A percentile compares a stretch with the other conserved stretches of the same genome.
These are phyloP conservation scores for Ceratobasidium sp. DNA, from an alignment of 1,284 basidiomycete genomes.

Conservation along the genomic window DNA sequence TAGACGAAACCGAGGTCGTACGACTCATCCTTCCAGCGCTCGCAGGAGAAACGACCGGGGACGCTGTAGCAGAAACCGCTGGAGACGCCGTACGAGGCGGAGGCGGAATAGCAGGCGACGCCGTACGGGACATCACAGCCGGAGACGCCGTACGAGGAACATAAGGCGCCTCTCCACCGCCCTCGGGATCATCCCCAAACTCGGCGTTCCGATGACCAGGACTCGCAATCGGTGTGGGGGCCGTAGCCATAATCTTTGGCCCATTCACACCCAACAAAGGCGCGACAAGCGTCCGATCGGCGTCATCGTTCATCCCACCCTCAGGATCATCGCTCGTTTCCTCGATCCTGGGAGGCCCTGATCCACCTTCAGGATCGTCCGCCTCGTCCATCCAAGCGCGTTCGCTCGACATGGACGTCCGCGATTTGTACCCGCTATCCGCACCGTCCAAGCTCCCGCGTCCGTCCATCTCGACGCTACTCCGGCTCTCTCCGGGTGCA, in stretches of 20 bases:
- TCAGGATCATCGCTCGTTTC: slow-evolving; percentile 39
- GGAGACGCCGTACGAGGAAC: slow-evolving; percentile 17
- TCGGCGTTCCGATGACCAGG: slow-evolving; percentile 9
- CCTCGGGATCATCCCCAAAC: slow-evolving; percentile 36
- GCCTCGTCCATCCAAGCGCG: slow-evolving; percentile 35
- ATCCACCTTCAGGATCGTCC: slow-evolving; percentile 15
- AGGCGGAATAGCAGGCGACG: no score
- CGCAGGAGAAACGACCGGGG: background rate
- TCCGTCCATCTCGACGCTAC: slow-evolving; percentile 22
- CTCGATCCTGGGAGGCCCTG: background rate
- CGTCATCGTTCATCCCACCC: slow-evolving; percentile 22
- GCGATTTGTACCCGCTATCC: slow-evolving; percentile 40
- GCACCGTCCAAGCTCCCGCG: slow-evolving; percentile 42
- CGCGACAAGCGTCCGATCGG: slow-evolving; percentile 26
- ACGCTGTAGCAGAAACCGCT: background rate
- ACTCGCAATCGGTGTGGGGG: slow-evolving; percentile 37
- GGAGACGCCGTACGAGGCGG: background rate
- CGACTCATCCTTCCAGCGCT: slow-evolving; percentile 15
- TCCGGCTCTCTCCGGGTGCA: slow-evolving; percentile 26
- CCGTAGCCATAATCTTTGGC: slow-evolving; percentile 35
- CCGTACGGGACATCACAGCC: background rate
- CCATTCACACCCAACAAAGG: slow-evolving; percentile 24
- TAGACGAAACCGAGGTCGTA: slow-evolving; percentile 37
- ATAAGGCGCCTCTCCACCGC: slow-evolving; percentile 11
- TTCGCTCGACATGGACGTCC: slow-evolving; percentile 33